These are phyloP conservation scores for Bipolaris cookei DNA, from an alignment of 2,329 filamentous ascomycete genomes.

Conservation along the genomic window DNA sequence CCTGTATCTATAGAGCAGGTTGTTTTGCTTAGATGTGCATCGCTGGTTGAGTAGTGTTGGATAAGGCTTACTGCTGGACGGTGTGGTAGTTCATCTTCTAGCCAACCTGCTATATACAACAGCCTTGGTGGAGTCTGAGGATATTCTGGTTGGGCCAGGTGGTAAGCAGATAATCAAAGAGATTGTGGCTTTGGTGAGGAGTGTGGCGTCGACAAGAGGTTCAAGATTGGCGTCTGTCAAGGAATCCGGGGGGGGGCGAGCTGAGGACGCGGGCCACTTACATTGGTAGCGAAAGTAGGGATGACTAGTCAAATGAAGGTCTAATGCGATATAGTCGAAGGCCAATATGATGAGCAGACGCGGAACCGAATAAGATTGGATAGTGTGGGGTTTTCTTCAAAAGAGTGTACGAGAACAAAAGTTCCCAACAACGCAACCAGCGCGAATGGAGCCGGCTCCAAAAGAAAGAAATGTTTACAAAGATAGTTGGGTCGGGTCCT, in stretches of 20 bases:
- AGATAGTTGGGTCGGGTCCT: slow-evolving; percentile 39
- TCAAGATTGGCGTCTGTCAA: slow-evolving; percentile 23
- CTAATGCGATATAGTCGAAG: slow-evolving; percentile 45
- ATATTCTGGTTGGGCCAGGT: slow-evolving; percentile 26
- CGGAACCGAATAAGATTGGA: slow-evolving; percentile 30
- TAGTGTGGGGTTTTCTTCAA: slow-evolving; percentile 29
- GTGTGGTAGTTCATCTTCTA: slow-evolving; percentile 54
- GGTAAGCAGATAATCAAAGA: slow-evolving; percentile 37
- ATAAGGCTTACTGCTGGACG: slow-evolving; percentile 46
- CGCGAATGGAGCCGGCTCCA: slow-evolving; percentile 51
- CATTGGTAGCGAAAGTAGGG: slow-evolving; percentile 32
- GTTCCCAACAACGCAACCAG: slow-evolving; percentile 48
- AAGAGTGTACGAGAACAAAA: slow-evolving; percentile 50
- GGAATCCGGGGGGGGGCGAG: slow-evolving; percentile 37
- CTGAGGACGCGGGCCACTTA: slow-evolving; percentile 34
- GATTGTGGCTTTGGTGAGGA: slow-evolving; percentile 23
- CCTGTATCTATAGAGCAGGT: slow-evolving; percentile 44
- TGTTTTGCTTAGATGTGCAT: slow-evolving; percentile 19
- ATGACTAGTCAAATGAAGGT: slow-evolving; percentile 45
- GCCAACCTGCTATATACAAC: slow-evolving; percentile 35
- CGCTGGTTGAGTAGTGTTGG: slow-evolving; percentile 7
- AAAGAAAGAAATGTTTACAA: slow-evolving; percentile 41
- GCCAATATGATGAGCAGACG: slow-evolving; percentile 37
- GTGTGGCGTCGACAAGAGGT: slow-evolving; percentile 31
- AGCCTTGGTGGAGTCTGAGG: slow-evolving; percentile 28